Evolutionary conservation across 345 rosid genomes (phyloP).

Genomic region (Raphanus sativus): DNA sequence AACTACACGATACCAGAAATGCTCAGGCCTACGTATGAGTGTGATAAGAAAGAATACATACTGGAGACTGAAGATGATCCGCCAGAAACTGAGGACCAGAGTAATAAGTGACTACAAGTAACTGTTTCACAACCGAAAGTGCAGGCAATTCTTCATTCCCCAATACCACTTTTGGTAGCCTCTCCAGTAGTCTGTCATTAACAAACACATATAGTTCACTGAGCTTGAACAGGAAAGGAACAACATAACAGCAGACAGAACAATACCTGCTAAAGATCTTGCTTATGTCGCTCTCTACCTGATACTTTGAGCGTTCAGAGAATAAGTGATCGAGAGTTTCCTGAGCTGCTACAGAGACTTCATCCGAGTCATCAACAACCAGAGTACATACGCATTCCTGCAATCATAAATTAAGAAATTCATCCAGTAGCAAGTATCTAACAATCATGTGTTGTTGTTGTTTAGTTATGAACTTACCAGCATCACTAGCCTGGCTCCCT

Average conservation of each 20-base stretch:
- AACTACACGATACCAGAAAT: no score
- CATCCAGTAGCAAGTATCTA: neutral
- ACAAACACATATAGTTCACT: neutral
- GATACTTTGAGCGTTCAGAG: constrained; percentile 40
- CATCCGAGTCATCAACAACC: constrained; percentile 76
- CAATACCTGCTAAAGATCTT: constrained; percentile 70
- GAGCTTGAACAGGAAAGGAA: constrained; percentile 14
- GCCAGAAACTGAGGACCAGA: constrained; percentile 76
- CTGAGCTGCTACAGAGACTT: constrained; percentile 67
- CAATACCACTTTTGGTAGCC: constrained; percentile 83
- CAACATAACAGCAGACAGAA: constrained; percentile 19
- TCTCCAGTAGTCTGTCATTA: constrained; percentile 66
- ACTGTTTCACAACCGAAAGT: constrained; percentile 68
- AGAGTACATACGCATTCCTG: constrained; percentile 85
- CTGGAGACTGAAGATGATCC: constrained; percentile 82
- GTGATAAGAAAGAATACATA: constrained; percentile 48
- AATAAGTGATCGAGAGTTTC: constrained; percentile 58
- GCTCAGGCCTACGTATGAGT: constrained; percentile 21
- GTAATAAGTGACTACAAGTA: constrained; percentile 73
- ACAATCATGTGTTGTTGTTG: neutral
- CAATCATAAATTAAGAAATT: constrained; percentile 37
- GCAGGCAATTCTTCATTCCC: constrained; percentile 70
- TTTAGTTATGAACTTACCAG: constrained; percentile 52
- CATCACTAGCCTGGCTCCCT: constrained; percentile 69
- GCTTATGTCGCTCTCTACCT: constrained; percentile 51